phyloP scores from a whole-genome alignment of 2,329 filamentous ascomycete species.

The Aspergillus arachidicola region DNA sequence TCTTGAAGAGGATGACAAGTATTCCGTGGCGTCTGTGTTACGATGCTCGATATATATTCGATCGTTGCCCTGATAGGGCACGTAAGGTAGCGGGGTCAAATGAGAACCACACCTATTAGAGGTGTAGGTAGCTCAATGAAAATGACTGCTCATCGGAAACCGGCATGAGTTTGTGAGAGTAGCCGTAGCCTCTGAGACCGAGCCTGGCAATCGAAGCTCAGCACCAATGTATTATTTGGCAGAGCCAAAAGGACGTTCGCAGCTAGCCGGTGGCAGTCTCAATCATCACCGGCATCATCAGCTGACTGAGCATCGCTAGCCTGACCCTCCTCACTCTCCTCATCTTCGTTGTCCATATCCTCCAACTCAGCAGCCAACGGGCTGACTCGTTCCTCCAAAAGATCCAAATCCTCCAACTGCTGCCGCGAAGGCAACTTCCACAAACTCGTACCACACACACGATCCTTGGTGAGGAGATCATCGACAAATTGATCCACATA shows the following conservation, averaged over 20 bases:
- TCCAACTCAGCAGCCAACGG: constrained; percentile 70
- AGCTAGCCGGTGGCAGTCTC: constrained; percentile 16
- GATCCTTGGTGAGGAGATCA: constrained; percentile 82
- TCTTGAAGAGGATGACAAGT: neutral
- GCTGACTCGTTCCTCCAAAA: constrained; percentile 83
- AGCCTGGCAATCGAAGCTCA: neutral
- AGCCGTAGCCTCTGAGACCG: neutral
- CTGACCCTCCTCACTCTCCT: constrained; percentile 26
- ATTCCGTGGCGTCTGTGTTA: neutral
- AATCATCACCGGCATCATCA: constrained; percentile 29
- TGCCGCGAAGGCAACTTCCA: constrained; percentile 87
- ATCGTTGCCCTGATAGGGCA: neutral
- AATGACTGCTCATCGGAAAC: neutral
- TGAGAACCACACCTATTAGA: neutral
- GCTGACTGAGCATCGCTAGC: constrained; percentile 27
- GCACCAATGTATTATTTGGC: neutral
- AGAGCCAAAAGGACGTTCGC: neutral
- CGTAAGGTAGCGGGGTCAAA: neutral
- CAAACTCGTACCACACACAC: constrained; percentile 86
- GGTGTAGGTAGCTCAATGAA: neutral
- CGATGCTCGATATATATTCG: neutral
- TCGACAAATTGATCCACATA: constrained; percentile 93
- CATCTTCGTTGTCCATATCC: constrained; percentile 43
- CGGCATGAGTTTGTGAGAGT: neutral
- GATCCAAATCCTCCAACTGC: constrained; percentile 83